A percentile compares a stretch with the other conserved stretches of the same genome.
These are phyloP conservation scores for Fusarium hainanense DNA, from an alignment of 2,329 filamentous ascomycete genomes.

Conservation along the genomic window DNA sequence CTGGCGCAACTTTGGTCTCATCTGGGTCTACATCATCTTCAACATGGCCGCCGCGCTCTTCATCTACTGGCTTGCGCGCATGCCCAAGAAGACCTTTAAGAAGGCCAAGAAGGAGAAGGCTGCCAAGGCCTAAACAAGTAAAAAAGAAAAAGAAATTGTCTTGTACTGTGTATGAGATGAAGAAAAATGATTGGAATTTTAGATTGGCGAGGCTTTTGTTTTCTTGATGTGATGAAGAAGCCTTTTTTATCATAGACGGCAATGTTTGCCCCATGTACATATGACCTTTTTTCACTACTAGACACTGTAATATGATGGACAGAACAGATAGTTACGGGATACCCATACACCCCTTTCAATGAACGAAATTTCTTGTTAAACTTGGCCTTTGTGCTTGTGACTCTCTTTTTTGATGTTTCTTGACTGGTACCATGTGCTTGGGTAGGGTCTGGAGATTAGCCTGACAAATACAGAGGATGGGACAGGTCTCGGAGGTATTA, in stretches of 20 bases:
- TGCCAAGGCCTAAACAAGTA: constrained; percentile 2
- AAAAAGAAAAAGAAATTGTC: not conserved
- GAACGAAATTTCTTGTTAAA: constrained; percentile 8
- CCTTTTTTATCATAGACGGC: constrained; percentile 31
- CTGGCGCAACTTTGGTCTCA: constrained; percentile 76
- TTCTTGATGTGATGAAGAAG: not conserved
- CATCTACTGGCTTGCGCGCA: constrained; percentile 66
- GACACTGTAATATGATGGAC: constrained; percentile 36
- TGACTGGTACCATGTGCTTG: too few species aligned
- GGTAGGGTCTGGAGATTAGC: too few species aligned
- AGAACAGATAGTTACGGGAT: constrained; percentile 27
- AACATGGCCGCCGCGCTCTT: constrained; percentile 66
- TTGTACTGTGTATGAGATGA: constrained; percentile 16
- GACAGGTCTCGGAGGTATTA: not conserved
- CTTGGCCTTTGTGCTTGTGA: not conserved
- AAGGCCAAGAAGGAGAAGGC: constrained; percentile 49
- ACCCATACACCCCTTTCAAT: constrained; percentile 34
- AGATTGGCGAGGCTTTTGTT: constrained; percentile 10
- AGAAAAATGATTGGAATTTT: constrained; percentile 5
- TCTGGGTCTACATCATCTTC: constrained; percentile 69
- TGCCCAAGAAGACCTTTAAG: constrained; percentile 56
- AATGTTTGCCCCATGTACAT: constrained; percentile 37
- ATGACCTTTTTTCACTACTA: constrained; percentile 20
- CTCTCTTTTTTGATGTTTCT: not conserved
- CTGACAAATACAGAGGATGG: not conserved